Conservation (phyloP, 2,329 filamentous ascomycete species). For the Diaporthe vaccinii region DNA sequence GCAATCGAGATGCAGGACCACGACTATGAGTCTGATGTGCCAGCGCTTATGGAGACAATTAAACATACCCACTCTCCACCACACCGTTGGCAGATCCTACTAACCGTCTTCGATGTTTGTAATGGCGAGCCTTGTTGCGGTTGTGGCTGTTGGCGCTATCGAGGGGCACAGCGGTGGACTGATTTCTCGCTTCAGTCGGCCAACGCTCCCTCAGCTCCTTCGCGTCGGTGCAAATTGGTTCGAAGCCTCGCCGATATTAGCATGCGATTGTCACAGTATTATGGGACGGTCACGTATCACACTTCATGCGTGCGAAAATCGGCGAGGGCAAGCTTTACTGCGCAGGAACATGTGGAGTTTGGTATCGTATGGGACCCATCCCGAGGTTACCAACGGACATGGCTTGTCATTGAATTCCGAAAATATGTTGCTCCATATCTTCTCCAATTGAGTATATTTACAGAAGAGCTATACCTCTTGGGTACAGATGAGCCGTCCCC, state of each 20-base stretch:
- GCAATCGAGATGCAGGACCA: not conserved
- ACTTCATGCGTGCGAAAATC: not conserved
- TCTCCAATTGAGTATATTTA: not conserved
- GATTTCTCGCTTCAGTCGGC: not conserved
- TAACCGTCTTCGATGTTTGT: not conserved
- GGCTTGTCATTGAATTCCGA: not conserved
- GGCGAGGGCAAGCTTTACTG: not conserved
- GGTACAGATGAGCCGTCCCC: not conserved
- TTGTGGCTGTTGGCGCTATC: not conserved
- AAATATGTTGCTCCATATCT: not conserved
- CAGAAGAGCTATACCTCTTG: no score
- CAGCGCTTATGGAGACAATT: not conserved
- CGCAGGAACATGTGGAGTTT: not conserved
- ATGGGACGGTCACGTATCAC: not conserved
- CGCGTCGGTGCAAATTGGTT: not conserved
- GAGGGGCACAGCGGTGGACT: not conserved
- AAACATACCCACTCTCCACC: not conserved
- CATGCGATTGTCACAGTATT: not conserved
- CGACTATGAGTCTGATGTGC: conserved; percentile 46
- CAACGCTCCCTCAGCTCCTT: not conserved
- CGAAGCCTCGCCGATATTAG: not conserved
- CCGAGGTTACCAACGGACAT: no score
- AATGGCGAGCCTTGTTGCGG: not conserved
- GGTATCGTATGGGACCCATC: no score
- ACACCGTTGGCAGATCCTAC: not conserved